These are phyloP conservation scores for Microcos paniculata DNA, from an alignment of 345 rosid species.

Conservation along the genomic window DNA sequence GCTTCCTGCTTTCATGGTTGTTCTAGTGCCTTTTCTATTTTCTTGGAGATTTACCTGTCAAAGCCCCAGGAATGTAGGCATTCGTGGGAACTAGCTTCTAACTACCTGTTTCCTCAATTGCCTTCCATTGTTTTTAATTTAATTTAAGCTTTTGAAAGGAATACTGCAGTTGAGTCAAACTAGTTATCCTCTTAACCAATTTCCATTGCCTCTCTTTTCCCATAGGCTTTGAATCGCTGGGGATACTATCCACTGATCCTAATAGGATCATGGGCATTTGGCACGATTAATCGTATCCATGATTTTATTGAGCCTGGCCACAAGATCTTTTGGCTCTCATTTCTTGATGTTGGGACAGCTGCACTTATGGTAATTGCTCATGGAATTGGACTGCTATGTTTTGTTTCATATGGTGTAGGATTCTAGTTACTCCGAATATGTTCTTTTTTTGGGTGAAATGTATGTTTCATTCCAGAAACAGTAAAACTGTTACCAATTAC, in stretches of 20 bases:
- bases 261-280: constrained; percentile 95
- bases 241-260: constrained; percentile 94
- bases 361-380: constrained; percentile 70
- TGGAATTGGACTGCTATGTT: constrained; percentile 11
- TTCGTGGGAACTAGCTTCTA: constrained; percentile 1
- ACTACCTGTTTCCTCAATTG: background rate
- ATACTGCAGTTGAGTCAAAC: background rate
- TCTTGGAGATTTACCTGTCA: constrained; percentile 4
- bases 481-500: too few species aligned
- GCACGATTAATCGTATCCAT: constrained; percentile 82
- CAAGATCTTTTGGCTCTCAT: constrained; percentile 85
- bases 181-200: background rate
- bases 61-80: background rate
- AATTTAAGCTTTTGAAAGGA: constrained; percentile 6
- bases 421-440: too few species aligned
- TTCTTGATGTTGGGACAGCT: constrained; percentile 93
- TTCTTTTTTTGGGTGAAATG: too few species aligned
- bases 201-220: constrained; percentile 16
- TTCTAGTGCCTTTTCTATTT: background rate
- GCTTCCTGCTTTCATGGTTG: background rate
- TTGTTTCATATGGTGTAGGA: constrained; percentile 10
- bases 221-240: constrained; percentile 84
- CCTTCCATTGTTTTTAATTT: background rate
- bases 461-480: too few species aligned
- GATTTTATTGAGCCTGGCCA: constrained; percentile 83